Base-by-base conservation (phyloP, 805 yeast species). In the Naumovozyma baii region DNA sequence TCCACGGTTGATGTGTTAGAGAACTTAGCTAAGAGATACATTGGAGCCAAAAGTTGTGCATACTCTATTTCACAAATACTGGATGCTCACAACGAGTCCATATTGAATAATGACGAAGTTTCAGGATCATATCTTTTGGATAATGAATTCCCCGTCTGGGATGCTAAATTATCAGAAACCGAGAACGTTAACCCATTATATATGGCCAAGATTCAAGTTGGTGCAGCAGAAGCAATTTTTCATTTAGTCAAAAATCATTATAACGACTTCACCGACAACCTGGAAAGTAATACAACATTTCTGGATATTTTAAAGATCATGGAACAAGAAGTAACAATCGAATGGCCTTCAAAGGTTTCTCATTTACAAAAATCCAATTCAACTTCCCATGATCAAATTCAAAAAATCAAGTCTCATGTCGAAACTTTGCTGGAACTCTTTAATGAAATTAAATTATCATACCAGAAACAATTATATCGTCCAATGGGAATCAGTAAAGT, bases 151-250 rank as follows among this genome's bases (percentile, higher is more conserved):
- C 87, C 86, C 0, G 72, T 72, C 31, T 83, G 92, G 92, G 68
- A 67, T 28, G 45, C 55, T 2, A 61, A 45, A 14, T 46, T 62
- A 8, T 39, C 54, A 3, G 65, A 66, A 33, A 64, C 72, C 19
- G 64, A 70, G 0, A 71, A 72, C 3, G 67, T 81, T 26, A 82
- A 80, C 49, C 78, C 80, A 70, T 71, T 70, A 34, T 70, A 76
- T 39, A 78, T 84, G 34, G 78, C 82, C 9, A 84, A 80, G 52
- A 83, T 88, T 33, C 92, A 87, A 54, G 68, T 82, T 30, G 94
- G 94, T 31, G 76, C 87, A 25, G 65, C 87, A 43, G 94, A 84
- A 54, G 84, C 86, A 0, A 64, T 86, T 41, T 70, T 77, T 33
- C 72, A 80, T 22, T 70, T 94, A 58, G 75, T 85, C 16, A 70